These are phyloP conservation scores for Alisma plantagoaquatica DNA, from an alignment of 106 monocot genomes.

Conservation along the genomic window DNA sequence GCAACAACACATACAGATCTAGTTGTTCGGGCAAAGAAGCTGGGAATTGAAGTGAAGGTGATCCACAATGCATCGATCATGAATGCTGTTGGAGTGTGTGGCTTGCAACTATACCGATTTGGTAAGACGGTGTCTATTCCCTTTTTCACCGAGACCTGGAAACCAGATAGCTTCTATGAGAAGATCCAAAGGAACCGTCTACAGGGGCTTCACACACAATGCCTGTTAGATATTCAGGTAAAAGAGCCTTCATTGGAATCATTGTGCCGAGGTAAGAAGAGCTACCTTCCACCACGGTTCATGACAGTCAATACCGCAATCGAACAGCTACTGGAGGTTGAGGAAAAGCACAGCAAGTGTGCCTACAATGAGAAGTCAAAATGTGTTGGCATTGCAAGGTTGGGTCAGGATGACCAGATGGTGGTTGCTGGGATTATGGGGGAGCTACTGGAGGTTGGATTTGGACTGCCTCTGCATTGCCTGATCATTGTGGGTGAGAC, in stretches of 20 bases:
- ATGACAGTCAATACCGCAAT: constrained; percentile 76
- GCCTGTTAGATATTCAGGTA: constrained; percentile 75
- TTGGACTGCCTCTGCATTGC: constrained; percentile 86
- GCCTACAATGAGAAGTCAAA: constrained; percentile 42
- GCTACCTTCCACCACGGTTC: constrained; percentile 72
- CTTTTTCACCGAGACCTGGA: constrained; percentile 88
- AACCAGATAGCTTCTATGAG: constrained; percentile 75
- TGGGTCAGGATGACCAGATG: constrained; percentile 57
- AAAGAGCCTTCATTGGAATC: constrained; percentile 86
- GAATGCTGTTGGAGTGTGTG: constrained; percentile 73
- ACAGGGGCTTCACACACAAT: constrained; percentile 79
- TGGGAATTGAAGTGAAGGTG: constrained; percentile 55
- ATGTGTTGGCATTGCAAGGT: constrained; percentile 77
- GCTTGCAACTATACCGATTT: constrained; percentile 75
- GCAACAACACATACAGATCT: constrained; percentile 87
- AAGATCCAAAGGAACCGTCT: constrained; percentile 57
- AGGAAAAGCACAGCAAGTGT: constrained; percentile 27
- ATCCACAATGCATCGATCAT: constrained; percentile 76
- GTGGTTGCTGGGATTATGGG: constrained; percentile 63
- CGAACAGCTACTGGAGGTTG: constrained; percentile 73
- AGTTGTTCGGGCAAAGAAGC: constrained; percentile 65
- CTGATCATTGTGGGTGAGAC: constrained; percentile 69
- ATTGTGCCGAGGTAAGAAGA: constrained; percentile 73
- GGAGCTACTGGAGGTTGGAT: constrained; percentile 43
- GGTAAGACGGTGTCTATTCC: constrained; percentile 83